These are phyloP conservation scores for Hygrophoropsis aurantiaca DNA, from an alignment of 768 basidiomycete genomes.

Conservation along the genomic window DNA sequence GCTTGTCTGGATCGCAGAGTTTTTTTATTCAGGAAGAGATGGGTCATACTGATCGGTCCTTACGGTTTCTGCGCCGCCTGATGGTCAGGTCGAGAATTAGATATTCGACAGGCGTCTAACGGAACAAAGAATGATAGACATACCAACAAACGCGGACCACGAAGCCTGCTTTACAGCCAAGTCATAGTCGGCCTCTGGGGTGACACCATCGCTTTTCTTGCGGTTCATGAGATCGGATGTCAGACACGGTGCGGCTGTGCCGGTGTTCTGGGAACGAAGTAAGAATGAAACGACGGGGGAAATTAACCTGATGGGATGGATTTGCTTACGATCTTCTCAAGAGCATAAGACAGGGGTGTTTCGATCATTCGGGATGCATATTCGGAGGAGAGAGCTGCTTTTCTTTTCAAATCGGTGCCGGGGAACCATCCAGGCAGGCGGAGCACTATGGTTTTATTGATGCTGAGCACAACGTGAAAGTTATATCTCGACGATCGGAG, in stretches of 20 bases:
- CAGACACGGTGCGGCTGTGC: constrained; percentile 6
- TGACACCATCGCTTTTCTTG: constrained; percentile 6
- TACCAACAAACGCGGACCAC: constrained; percentile 11
- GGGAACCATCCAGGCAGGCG: constrained; percentile 36
- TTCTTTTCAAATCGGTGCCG: constrained; percentile 34
- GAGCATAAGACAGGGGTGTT: constrained; percentile 21
- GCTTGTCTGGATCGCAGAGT: constrained; percentile 8
- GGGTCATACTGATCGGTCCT: neutral
- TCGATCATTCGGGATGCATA: constrained; percentile 6
- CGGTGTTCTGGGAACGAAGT: neutral
- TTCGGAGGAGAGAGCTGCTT: constrained; percentile 16
- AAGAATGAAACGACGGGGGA: neutral
- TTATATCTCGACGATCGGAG: neutral
- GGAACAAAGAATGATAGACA: neutral
- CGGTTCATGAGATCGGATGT: constrained; percentile 14
- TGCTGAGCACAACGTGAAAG: too few species aligned
- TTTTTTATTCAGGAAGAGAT: too few species aligned
- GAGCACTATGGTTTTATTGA: constrained; percentile 8
- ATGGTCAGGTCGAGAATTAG: neutral
- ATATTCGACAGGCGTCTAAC: constrained; percentile 9
- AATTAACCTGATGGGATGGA: too few species aligned
- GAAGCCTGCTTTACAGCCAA: constrained; percentile 8
- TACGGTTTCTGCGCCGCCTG: neutral
- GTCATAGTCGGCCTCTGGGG: constrained; percentile 7
- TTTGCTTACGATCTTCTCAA: constrained; percentile 25